A percentile compares a stretch with the other conserved stretches of the same genome.
These are phyloP conservation scores for Pseudogymnoascus sp. DNA, from an alignment of 2,329 filamentous ascomycete genomes.

Conservation along the genomic window DNA sequence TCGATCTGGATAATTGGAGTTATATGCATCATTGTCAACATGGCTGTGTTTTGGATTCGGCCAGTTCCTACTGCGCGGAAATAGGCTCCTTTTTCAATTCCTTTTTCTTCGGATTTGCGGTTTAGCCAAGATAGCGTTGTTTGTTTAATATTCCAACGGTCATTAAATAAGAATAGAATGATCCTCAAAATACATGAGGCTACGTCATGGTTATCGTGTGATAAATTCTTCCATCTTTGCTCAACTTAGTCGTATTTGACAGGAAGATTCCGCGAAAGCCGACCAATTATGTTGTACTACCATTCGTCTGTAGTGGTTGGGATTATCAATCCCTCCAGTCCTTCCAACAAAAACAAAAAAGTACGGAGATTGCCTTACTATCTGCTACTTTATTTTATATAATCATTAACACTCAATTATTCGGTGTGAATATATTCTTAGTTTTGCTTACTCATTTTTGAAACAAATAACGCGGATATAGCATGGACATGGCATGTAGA, in stretches of 20 bases:
- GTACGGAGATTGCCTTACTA: neutral
- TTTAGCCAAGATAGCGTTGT: neutral
- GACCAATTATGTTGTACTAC: neutral
- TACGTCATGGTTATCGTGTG: neutral
- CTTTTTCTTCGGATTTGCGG: neutral
- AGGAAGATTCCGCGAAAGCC: neutral
- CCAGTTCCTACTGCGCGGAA: constrained; percentile 38
- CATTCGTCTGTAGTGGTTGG: neutral
- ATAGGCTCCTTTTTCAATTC: neutral
- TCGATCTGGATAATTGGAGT: constrained; percentile 73
- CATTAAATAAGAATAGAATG: neutral
- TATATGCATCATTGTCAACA: constrained; percentile 59
- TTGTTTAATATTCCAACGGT: neutral
- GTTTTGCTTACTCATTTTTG: neutral
- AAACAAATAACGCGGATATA: neutral
- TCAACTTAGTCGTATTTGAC: neutral
- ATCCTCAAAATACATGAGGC: neutral
- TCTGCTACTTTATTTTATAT: neutral
- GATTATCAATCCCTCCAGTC: neutral
- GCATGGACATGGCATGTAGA: neutral
- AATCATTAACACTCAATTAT: neutral
- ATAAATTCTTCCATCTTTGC: neutral
- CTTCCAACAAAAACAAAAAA: neutral
- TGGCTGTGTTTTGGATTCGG: constrained; percentile 53
- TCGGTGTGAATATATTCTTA: too few relatives aligned